Evolutionary conservation across 2,329 filamentous ascomycete genomes (phyloP), one percentile per base, ranked within the genome.

Genomic region (Leptographium procerum): DNA sequence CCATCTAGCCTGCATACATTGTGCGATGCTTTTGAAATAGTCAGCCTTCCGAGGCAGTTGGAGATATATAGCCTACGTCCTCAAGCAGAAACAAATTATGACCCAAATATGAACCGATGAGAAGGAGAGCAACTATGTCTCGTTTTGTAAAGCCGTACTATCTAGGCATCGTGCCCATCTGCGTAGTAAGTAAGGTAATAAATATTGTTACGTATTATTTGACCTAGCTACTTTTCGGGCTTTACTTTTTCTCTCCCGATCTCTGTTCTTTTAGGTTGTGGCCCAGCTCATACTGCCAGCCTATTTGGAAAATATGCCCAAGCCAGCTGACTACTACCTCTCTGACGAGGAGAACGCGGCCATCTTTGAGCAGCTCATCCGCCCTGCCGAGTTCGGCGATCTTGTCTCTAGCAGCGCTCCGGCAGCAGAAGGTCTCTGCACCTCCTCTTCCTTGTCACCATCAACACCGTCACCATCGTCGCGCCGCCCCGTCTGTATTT

Each of bases 401-500:
- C 28, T 40, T 2, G 2, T 26, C 11, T 5, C n/a, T 9, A 29
- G 24, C 5, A 6, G 40, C 54, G n/a, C 28, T 2, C 11, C 28
- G 11, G 29, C 43, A 19, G 3, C 52, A 7, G 14, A 40, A 13
- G 13, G 36, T 19, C 13, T 16, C 8, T 8, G 5, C 50, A 11
- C 14, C 24, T 9, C 24, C 31, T 33, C 31, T 33, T 33, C 10
- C 31, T 10, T 10, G 31, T 33, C 31, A 33, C 10, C 31, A 10
- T 33, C 31, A 10, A 6, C 31, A 10, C 10, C 31, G 31, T 43
- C 19, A 8, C n/a, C 40, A 9, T 7, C 40, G 19, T 43, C 19
- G 19, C 9, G 31, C 19, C 56, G 45, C 19, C 11, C 73, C 43
- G 66, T 75, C 16, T 75, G 72, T 36, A 65, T 78, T 52, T 67